phyloP scores from a whole-genome alignment of 768 basidiomycete genomes.

The Tremella yokohamensis region DNA sequence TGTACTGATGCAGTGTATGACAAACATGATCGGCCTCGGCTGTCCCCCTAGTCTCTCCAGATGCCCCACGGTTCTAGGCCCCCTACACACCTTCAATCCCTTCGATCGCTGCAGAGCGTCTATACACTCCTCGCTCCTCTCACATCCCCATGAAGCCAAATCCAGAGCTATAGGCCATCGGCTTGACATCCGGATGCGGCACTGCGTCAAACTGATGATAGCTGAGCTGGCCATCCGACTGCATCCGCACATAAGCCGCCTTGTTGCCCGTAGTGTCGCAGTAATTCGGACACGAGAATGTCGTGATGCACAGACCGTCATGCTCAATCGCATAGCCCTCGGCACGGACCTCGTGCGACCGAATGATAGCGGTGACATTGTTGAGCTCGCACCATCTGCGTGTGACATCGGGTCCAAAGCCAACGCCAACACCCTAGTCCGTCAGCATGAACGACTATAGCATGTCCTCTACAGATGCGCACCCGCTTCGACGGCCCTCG shows the following conservation, averaged over 20 bases:
- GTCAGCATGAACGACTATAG: constrained; percentile 7
- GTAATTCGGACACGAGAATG: constrained; percentile 77
- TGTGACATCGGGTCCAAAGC: constrained; percentile 94
- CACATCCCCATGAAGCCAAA: constrained; percentile 28
- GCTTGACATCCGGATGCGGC: constrained; percentile 82
- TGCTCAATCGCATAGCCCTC: constrained; percentile 96
- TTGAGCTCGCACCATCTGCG: constrained; percentile 83
- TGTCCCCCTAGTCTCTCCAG: too few species aligned
- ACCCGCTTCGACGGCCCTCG: constrained; percentile 95
- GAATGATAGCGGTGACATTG: constrained; percentile 78
- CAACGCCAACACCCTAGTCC: constrained; percentile 77
- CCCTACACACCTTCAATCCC: too few species aligned
- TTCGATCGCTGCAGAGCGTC: too few species aligned
- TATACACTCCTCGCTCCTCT: too few species aligned
- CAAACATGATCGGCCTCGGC: too few species aligned
- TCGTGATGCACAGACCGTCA: constrained; percentile 87
- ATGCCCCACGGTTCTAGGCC: too few species aligned
- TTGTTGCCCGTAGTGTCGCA: constrained; percentile 56
- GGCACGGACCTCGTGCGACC: constrained; percentile 91
- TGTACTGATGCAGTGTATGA: too few species aligned
- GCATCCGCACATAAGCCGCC: constrained; percentile 60
- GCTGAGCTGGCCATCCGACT: constrained; percentile 66
- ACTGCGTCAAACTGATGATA: constrained; percentile 74
- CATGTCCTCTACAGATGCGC: constrained; percentile 41
- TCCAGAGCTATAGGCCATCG: constrained; percentile 68